Evolutionary conservation across 805 yeast genomes (phyloP), one percentile per base, ranked within the genome.

Genomic region (Ogataea henricii): DNA sequence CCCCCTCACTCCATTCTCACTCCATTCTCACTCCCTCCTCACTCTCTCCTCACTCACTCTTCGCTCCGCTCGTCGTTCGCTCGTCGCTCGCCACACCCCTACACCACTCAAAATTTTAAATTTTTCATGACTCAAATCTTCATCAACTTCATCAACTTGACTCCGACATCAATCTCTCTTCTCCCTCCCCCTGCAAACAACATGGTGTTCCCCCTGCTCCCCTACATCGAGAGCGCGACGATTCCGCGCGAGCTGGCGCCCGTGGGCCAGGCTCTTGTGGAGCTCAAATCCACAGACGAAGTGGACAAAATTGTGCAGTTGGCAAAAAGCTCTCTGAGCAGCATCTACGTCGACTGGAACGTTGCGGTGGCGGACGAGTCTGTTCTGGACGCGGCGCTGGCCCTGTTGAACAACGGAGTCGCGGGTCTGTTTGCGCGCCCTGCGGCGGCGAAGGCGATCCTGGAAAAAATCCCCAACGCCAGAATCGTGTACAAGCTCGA

Each of bases 161-260:
- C 35, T 32, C 35, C 21, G 6, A 32, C 36, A 32, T 17, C 18
- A 6, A 9, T 18, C 6, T 14, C 18, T 29, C 32, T 29, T 10
- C 16, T 30, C 34, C n/a, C 12, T 14, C 16, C 13, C 12, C 12
- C 30, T 12, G 30, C 4, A 6, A 14, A 47, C 37, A 48, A 34
- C 10, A 66, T 68, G 72, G 59, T 60, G 30, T 67, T 63, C 45
- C 73, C 73, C 18, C 35, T 68, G 21, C 51, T 69, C 20, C 71
- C 72, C 14, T 55, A 54, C 23, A 58, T 56, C 35, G 9, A 52
- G 3, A 40, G 54, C 6, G 41, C 58, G 2, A 34, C 40, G 10
- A 54, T 49, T 23, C 48, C 53, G 2, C 41, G 46, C 27, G 40
- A 48, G 3, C 49, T 65, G 7, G 40, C 59, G 5, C 57, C 66